phyloP scores from a whole-genome alignment of 140 eudicot species.

The Artemisia princeps region DNA sequence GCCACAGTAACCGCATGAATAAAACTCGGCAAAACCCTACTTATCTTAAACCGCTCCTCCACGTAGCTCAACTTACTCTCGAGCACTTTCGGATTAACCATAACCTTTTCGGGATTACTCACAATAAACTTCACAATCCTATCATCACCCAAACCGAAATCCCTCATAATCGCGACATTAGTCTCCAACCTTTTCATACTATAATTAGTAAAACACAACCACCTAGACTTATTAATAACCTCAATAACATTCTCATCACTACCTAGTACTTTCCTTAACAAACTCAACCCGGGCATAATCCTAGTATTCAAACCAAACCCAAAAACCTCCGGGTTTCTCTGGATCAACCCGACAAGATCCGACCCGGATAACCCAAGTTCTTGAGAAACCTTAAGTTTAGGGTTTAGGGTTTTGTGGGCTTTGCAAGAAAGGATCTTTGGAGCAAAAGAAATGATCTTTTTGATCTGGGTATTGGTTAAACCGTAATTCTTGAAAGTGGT shows the following conservation, averaged over 20 bases:
- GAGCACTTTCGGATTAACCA: conserved; percentile 13
- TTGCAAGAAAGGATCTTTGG: conserved; percentile 30
- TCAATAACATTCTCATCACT: conserved; percentile 28
- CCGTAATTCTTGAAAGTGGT: conserved; percentile 22
- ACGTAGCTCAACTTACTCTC: conserved; percentile 17
- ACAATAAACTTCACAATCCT: conserved; percentile 17
- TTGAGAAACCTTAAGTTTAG: conserved; percentile 31
- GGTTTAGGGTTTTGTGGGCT: conserved; percentile 33
- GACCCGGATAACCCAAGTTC: conserved; percentile 42
- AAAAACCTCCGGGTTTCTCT: conserved; percentile 18
- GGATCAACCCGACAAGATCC: conserved; percentile 26
- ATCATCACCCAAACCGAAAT: conserved; percentile 25
- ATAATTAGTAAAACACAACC: conserved; percentile 13
- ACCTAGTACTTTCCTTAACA: conserved; percentile 21
- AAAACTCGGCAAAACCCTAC: conserved; percentile 14
- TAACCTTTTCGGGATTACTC: conserved; percentile 6
- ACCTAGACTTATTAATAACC: conserved; percentile 21
- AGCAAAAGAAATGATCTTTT: conserved; percentile 18
- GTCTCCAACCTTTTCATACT: conserved; percentile 19
- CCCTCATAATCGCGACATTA: conserved; percentile 11
- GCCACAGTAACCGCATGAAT: conserved; percentile 20
- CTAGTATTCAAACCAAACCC: conserved; percentile 15
- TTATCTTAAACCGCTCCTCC: conserved; percentile 29
- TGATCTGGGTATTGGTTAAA: conserved; percentile 32
- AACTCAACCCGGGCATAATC: conserved; percentile 16